phyloP scores from a whole-genome alignment of 2,329 filamentous ascomycete species.

The Neophaeococcomyces aloes region DNA sequence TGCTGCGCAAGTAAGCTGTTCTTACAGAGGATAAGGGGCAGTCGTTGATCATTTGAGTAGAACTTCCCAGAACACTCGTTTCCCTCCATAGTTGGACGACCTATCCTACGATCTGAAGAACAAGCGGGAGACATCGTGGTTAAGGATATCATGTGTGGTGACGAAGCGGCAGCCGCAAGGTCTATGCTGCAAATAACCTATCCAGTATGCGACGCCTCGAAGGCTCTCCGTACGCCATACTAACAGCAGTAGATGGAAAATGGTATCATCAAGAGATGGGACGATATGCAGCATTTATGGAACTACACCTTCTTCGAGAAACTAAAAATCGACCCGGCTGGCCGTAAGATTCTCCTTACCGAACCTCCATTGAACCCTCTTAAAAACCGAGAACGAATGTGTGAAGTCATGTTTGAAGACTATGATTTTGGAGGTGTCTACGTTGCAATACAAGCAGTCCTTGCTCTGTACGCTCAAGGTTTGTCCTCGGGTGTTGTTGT shows the following conservation, averaged over 20 bases:
- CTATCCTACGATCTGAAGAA: conserved; percentile 94
- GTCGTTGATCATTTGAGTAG: conserved; percentile 37
- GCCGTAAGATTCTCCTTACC: conserved; percentile 92
- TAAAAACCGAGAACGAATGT: conserved; percentile 95
- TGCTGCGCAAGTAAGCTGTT: conserved; percentile 72
- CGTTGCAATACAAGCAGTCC: conserved; percentile 92
- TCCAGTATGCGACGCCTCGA: conserved; percentile 47
- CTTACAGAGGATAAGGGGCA: conserved; percentile 8
- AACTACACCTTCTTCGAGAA: conserved; percentile 98
- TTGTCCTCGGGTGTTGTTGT: conserved; percentile 93
- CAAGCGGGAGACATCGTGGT: conserved; percentile 60
- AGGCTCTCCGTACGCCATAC: not conserved
- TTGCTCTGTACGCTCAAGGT: conserved; percentile 93
- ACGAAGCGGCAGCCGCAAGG: conserved; percentile 88
- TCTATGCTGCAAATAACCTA: conserved; percentile 98
- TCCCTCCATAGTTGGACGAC: conserved; percentile 93
- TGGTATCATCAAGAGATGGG: conserved; percentile 98
- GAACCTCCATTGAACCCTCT: conserved; percentile 97
- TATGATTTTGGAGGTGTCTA: conserved; percentile 96
- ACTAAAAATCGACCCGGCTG: conserved; percentile 80
- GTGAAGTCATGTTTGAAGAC: conserved; percentile 96
- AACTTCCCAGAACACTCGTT: conserved; percentile 99
- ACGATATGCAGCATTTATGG: conserved; percentile 99
- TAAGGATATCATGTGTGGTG: conserved; percentile 99
- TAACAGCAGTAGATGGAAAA: conserved; percentile 73